These are phyloP conservation scores for Phytophthora pseudosyringae DNA, from an alignment of 352 stramenopile genomes.

Conservation along the genomic window DNA sequence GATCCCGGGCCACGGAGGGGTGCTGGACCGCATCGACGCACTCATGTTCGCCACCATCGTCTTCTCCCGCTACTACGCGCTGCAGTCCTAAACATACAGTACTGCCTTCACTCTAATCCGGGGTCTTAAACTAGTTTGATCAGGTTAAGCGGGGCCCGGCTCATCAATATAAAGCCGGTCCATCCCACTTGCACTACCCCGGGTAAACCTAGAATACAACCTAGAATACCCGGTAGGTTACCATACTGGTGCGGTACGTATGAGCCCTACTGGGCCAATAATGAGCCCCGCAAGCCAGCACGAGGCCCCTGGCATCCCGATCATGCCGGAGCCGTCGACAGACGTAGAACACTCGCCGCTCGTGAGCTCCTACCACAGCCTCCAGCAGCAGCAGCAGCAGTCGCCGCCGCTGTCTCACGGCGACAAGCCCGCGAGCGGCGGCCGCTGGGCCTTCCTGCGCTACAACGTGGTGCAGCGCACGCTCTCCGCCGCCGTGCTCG, in stretches of 20 bases:
- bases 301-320: slow-evolving; percentile 13
- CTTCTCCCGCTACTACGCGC: slow-evolving; percentile 57
- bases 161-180: slow-evolving; percentile 6
- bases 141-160: not conserved
- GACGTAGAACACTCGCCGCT: slow-evolving; percentile 31
- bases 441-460: slow-evolving; percentile 27
- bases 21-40: slow-evolving; percentile 95
- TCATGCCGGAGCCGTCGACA: slow-evolving; percentile 28
- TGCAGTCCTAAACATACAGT: slow-evolving; percentile 24
- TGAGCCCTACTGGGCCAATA: too few relatives aligned
- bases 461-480: slow-evolving; percentile 71
- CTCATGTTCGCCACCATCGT: slow-evolving; percentile 90
- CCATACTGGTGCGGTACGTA: not conserved
- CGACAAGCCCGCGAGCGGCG: slow-evolving; percentile 7
- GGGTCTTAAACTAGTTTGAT: not conserved
- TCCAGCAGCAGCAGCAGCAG: not conserved
- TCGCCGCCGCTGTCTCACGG: slow-evolving; percentile 9
- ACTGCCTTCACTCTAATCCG: not conserved
- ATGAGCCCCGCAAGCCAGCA: slow-evolving; percentile 7
- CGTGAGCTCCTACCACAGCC: slow-evolving; percentile 17
- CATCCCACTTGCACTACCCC: not conserved
- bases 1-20: slow-evolving; percentile 94
- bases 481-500: slow-evolving; percentile 65
- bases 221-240: too few relatives aligned
- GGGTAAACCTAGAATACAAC: too few relatives aligned